Evolutionary conservation across 2,329 filamentous ascomycete genomes (phyloP).

Genomic region (Aspergillus caelatus): DNA sequence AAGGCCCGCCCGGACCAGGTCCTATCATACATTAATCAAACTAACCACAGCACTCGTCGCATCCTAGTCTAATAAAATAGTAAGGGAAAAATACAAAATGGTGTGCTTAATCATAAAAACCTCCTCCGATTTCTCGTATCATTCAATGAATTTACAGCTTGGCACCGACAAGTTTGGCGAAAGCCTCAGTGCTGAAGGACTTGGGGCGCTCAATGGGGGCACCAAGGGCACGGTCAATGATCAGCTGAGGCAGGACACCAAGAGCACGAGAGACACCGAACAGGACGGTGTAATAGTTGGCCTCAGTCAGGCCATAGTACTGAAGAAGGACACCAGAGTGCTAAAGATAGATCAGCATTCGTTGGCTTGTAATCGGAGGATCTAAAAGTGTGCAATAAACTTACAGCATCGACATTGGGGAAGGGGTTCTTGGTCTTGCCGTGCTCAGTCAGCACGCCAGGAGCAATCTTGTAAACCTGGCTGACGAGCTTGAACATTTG

Average conservation of each 20-base stretch:
- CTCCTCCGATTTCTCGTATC: slow-evolving; percentile 17
- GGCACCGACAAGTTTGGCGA: slow-evolving; percentile 87
- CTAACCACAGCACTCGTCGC: slow-evolving; percentile 36
- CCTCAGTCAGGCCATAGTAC: slow-evolving; percentile 98
- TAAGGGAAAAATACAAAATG: slow-evolving; percentile 26
- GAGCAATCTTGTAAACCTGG: slow-evolving; percentile 99
- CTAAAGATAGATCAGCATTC: slow-evolving; percentile 31
- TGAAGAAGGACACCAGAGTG: slow-evolving; percentile 99
- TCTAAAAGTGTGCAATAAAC: slow-evolving; percentile 19
- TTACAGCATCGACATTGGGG: slow-evolving; percentile 90
- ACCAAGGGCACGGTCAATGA: slow-evolving; percentile 97
- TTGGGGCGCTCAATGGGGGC: slow-evolving; percentile 98
- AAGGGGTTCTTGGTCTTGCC: slow-evolving; percentile 99
- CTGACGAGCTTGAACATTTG: slow-evolving; percentile 99
- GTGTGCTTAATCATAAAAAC: slow-evolving; percentile 21
- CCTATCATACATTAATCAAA: slow-evolving; percentile 44
- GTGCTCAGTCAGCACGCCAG: slow-evolving; percentile 96
- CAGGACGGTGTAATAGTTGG: slow-evolving; percentile 99
- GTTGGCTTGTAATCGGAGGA: too few species aligned
- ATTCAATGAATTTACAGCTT: slow-evolving; percentile 69
- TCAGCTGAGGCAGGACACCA: slow-evolving; percentile 97
- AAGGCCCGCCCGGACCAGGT: slow-evolving; percentile 43
- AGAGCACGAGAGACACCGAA: slow-evolving; percentile 98
- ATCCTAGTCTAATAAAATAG: slow-evolving; percentile 23
- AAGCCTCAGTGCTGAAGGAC: slow-evolving; percentile 97